phyloP scores from a whole-genome alignment of 116 monocot species.

The Zostera marina region DNA sequence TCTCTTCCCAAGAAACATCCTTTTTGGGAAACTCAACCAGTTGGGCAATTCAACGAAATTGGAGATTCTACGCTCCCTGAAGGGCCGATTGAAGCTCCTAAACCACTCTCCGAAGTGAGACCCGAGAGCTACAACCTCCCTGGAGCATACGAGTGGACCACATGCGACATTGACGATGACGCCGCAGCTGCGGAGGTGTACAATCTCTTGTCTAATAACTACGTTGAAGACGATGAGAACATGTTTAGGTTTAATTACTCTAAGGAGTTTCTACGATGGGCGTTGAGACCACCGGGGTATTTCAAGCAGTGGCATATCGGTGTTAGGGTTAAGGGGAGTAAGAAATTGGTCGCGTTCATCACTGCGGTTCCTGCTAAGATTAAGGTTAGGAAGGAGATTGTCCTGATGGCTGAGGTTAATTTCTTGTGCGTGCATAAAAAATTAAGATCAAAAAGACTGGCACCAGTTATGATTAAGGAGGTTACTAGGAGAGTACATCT shows the following conservation, averaged over 20 bases:
- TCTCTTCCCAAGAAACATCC: conserved; percentile 22
- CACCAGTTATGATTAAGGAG: conserved; percentile 69
- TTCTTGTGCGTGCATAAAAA: conserved; percentile 77
- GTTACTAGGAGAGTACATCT: conserved; percentile 55
- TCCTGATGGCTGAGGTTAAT: conserved; percentile 55
- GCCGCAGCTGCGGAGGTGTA: conserved; percentile 34
- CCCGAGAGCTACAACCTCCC: conserved; percentile 51
- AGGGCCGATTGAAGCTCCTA: conserved; percentile 49
- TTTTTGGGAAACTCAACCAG: conserved; percentile 85
- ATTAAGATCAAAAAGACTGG: conserved; percentile 54
- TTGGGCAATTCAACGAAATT: conserved; percentile 52
- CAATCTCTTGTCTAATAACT: conserved; percentile 41
- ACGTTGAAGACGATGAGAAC: conserved; percentile 59
- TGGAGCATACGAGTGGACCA: conserved; percentile 48
- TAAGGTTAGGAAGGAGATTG: conserved; percentile 25
- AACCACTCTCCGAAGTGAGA: conserved; percentile 37
- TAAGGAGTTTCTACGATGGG: conserved; percentile 49
- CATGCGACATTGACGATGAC: conserved; percentile 45
- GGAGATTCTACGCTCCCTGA: conserved; percentile 31
- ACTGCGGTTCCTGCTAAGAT: conserved; percentile 45
- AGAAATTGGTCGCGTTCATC: conserved; percentile 73
- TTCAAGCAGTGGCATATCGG: conserved; percentile 58
- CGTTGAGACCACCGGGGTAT: conserved; percentile 38
- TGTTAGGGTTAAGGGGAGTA: conserved; percentile 28
- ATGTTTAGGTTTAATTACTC: conserved; percentile 79